These are phyloP conservation scores for Chrysoporthe puriensis DNA, from an alignment of 2,329 filamentous ascomycete species.

Conservation along the genomic window DNA sequence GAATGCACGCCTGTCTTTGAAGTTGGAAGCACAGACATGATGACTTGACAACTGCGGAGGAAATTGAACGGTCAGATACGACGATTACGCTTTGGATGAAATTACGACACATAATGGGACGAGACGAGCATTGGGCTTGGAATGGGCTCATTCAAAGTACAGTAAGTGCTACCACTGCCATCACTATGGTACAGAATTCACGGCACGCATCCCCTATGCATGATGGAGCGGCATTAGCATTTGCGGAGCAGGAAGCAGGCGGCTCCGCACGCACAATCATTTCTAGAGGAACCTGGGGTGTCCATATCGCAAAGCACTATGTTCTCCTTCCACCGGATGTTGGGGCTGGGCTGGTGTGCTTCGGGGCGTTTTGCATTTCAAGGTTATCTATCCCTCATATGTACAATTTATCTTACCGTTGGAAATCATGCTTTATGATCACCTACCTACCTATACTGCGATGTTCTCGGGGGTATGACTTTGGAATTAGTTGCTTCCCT, in stretches of 20 bases:
- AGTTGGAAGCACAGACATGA: not conserved
- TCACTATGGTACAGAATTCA: not conserved
- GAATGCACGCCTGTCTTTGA: not conserved
- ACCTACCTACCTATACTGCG: not conserved
- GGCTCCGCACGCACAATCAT: not conserved
- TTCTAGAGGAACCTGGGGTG: not conserved
- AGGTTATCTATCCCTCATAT: not conserved
- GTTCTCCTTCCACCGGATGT: not conserved
- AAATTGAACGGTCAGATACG: not conserved
- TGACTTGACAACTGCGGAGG: not conserved
- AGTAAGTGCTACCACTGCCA: not conserved
- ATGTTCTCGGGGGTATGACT: not conserved
- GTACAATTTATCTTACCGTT: not conserved
- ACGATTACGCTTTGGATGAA: conserved; percentile 12
- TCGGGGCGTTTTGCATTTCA: not conserved
- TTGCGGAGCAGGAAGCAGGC: conserved; percentile 1
- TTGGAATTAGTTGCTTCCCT: too few relatives aligned
- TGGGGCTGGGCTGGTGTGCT: not conserved
- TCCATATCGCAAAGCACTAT: not conserved
- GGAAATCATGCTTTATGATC: not conserved
- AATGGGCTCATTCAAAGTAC: not conserved
- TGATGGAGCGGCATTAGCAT: not conserved
- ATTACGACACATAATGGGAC: conserved; percentile 5
- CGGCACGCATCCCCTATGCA: not conserved
- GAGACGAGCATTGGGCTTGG: conserved; percentile 4